Evolutionary conservation across 169 alveolate genomes (phyloP).

Genomic region (Eimeria acervulina): DNA sequence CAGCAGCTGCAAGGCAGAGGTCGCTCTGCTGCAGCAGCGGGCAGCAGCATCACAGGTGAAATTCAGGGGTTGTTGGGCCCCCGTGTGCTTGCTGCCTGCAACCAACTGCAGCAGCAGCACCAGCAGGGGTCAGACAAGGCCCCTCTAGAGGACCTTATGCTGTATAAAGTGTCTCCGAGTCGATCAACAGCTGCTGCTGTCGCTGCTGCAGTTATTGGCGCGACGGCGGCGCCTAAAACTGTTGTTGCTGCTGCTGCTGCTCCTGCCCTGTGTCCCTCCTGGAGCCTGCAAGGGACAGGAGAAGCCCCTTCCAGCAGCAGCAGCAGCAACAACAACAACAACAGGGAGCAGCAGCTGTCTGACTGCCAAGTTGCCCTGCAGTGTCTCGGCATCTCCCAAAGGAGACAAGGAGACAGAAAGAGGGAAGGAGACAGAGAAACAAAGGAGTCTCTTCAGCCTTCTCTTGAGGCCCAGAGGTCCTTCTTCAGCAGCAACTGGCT

Average conservation of each 20-base stretch:
- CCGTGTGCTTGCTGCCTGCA: constrained; percentile 41
- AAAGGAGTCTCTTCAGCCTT: background rate
- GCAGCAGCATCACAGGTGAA: constrained; percentile 17
- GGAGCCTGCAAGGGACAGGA: background rate
- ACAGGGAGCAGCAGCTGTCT: constrained; percentile 9
- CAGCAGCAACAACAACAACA: constrained; percentile 27
- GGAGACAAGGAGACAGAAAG: constrained; percentile 7
- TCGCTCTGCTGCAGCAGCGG: constrained; percentile 30
- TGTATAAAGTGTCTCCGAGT: background rate
- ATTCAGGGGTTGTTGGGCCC: constrained; percentile 26
- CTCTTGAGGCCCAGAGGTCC: background rate
- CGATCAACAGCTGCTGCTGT: constrained; percentile 9
- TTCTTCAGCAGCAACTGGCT: background rate
- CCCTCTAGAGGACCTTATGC: background rate
- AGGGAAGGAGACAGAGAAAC: constrained; percentile 18
- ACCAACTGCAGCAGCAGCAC: constrained; percentile 32
- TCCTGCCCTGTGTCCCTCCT: background rate
- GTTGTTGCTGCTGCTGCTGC: constrained; percentile 17
- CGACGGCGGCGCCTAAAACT: background rate
- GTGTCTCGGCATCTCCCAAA: background rate
- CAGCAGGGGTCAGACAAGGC: too few species aligned
- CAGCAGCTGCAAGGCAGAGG: background rate
- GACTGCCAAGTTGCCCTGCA: background rate
- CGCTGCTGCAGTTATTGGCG: background rate
- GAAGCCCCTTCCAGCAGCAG: background rate